Evolutionary conservation across 2,329 filamentous ascomycete species (phyloP), one percentile per base, ranked within the genome.

Genomic region (Stagonosporopsis tanaceti): DNA sequence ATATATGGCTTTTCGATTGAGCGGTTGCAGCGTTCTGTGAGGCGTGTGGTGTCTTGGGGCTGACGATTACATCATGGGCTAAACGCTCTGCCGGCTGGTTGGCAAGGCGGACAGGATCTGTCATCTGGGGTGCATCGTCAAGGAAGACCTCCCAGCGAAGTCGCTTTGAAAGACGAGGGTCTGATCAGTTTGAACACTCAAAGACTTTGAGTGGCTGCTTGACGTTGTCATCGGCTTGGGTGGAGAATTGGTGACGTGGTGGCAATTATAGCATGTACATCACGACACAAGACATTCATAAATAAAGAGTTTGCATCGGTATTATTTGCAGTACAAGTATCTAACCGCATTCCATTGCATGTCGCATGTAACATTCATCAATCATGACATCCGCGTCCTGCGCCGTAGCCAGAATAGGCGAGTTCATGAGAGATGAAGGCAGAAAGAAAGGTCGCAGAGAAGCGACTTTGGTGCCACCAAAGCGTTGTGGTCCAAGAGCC

Each of bases 401-500:
- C 58, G 60, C 58, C 60, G 51, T 59, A 46, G 59, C 62, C 56
- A 59, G 50, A 53, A 50, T 53, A 57, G 48, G 46, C 34, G 32
- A 42, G 37, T 41, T 52, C 48, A 50, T 40, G 47, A 50, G 32
- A 44, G 51, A 54, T 53, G 46, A 50, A 57, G 41, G 60, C 48
- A 63, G 54, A 53, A 60, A 52, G 52, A 60, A 57, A 55, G 47
- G 55, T 51, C 47, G 53, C 51, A 61, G 53, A 58, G 62, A 64
- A 61, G 59, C 60, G 53, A 50, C 63, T 52, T 46, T 66, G 62
- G 50, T 37, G 35, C 63, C 62, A 65, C 66, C 63, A 51, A 63
- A 66, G 41, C 61, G 65, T 67, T 68, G 66, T 67, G 63, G 60
- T 58, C 63, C 66, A 66, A 57, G 50, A 63, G 63, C 45, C 58